Conservation (phyloP, 768 basidiomycete genomes). For the Hericium coralloides region DNA sequence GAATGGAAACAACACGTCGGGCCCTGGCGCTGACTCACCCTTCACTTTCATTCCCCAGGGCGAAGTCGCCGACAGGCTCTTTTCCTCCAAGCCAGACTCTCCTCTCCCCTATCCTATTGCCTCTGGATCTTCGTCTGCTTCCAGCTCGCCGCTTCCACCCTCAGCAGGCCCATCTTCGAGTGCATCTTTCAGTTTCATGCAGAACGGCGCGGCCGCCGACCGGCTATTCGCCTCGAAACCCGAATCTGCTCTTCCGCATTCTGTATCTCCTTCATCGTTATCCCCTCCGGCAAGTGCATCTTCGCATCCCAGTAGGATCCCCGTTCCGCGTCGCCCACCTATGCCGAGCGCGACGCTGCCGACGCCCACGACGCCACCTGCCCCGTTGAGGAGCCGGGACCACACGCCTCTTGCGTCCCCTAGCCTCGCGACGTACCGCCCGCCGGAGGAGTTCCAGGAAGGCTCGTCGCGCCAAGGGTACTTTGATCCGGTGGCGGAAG, state of each 20-base stretch:
- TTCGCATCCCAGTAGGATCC: not conserved
- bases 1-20: not conserved
- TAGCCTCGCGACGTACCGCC: constrained; percentile 27
- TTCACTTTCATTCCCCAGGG: no score
- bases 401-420: constrained; percentile 25
- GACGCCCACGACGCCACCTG: constrained; percentile 6
- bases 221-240: not conserved
- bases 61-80: not conserved
- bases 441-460: constrained; percentile 29
- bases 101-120: constrained; percentile 11
- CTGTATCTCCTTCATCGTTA: not conserved
- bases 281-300: not conserved
- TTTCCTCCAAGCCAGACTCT: constrained; percentile 3
- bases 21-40: no score
- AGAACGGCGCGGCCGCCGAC: not conserved
- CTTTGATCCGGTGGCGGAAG: constrained; percentile 12
- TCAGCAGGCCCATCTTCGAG: no score
- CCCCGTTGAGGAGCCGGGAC: constrained; percentile 7
- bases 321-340: constrained; percentile 15
- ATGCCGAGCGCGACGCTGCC: constrained; percentile 17
- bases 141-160: no score
- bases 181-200: no score
- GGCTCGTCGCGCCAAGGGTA: constrained; percentile 13
- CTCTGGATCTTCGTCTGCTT: not conserved
- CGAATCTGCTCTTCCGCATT: not conserved